phyloP scores from a whole-genome alignment of 164 flowering plant genomes.

The Amborella trichopoda region DNA sequence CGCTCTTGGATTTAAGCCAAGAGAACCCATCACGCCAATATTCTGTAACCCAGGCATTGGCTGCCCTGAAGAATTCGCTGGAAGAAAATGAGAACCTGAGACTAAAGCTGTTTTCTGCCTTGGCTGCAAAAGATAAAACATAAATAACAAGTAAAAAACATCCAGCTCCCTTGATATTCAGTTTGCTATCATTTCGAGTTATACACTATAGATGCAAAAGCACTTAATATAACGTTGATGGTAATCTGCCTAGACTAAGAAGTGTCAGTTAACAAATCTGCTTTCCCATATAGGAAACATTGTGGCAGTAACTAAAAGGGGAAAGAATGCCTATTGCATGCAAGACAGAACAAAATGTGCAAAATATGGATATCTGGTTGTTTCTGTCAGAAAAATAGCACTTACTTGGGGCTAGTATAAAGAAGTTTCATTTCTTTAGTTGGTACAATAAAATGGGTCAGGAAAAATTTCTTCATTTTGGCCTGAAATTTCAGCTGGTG shows the following conservation, averaged over 20 bases:
- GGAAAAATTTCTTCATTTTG: too few species aligned
- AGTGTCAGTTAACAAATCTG: too few species aligned
- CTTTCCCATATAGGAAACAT: background rate
- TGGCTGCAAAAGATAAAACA: slow-evolving; percentile 29
- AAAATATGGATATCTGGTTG: too few species aligned
- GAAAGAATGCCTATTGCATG: too few species aligned
- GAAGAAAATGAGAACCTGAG: slow-evolving; percentile 62
- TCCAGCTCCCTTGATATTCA: background rate
- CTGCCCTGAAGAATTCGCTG: slow-evolving; percentile 55
- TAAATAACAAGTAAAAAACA: background rate
- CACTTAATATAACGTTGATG: background rate
- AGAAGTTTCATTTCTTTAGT: too few species aligned
- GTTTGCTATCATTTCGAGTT: background rate
- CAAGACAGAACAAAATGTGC: too few species aligned
- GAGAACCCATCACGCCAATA: slow-evolving; percentile 60
- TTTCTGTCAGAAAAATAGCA: too few species aligned
- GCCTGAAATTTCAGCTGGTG: too few species aligned
- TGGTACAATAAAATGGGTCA: too few species aligned
- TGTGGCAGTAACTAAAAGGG: background rate
- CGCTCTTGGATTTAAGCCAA: slow-evolving; percentile 42
- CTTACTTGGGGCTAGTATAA: too few species aligned
- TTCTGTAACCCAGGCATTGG: slow-evolving; percentile 67
- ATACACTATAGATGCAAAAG: background rate
- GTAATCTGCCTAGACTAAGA: too few species aligned
- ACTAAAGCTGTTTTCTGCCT: slow-evolving; percentile 65